phyloP scores from a whole-genome alignment of 2,329 filamentous ascomycete genomes.

The Aureobasidium sp. region DNA sequence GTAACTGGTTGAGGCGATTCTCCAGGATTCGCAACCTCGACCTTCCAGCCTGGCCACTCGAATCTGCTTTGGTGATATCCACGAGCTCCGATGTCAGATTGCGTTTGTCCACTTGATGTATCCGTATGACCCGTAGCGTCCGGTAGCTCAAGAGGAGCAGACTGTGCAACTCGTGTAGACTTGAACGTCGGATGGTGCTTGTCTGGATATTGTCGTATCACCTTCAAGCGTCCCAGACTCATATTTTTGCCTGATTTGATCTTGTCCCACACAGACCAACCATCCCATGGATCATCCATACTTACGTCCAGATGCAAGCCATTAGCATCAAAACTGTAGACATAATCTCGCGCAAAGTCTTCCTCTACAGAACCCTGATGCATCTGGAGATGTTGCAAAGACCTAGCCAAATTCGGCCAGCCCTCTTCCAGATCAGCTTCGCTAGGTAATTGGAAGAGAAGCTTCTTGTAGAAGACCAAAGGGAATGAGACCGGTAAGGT shows the following conservation, averaged over 20 bases:
- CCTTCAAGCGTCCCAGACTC: conserved; percentile 1
- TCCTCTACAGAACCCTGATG: conserved; percentile 78
- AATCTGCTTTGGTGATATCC: background rate
- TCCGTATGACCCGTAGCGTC: background rate
- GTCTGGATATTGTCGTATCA: conserved; percentile 1
- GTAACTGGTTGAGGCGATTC: conserved; percentile 65
- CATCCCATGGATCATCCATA: conserved; percentile 33
- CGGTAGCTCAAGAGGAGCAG: background rate
- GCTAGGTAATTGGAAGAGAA: conserved; percentile 60
- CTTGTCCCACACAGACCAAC: conserved; percentile 4
- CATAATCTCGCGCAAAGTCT: conserved; percentile 75
- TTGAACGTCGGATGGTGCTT: conserved; percentile 5
- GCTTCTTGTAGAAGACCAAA: conserved; percentile 70
- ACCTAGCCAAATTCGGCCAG: conserved; percentile 75
- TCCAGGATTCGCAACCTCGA: conserved; percentile 32
- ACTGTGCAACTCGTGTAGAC: background rate
- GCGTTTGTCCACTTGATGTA: background rate
- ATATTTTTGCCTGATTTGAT: background rate
- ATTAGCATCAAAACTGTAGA: conserved; percentile 64
- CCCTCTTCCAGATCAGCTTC: conserved; percentile 73
- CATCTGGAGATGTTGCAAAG: conserved; percentile 63
- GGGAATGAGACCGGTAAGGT: conserved; percentile 89
- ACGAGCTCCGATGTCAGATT: conserved; percentile 17
- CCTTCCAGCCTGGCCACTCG: conserved; percentile 52
- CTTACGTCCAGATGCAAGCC: conserved; percentile 49